phyloP scores from a whole-genome alignment of 2,329 filamentous ascomycete genomes.

The Talaromyces marneffei region DNA sequence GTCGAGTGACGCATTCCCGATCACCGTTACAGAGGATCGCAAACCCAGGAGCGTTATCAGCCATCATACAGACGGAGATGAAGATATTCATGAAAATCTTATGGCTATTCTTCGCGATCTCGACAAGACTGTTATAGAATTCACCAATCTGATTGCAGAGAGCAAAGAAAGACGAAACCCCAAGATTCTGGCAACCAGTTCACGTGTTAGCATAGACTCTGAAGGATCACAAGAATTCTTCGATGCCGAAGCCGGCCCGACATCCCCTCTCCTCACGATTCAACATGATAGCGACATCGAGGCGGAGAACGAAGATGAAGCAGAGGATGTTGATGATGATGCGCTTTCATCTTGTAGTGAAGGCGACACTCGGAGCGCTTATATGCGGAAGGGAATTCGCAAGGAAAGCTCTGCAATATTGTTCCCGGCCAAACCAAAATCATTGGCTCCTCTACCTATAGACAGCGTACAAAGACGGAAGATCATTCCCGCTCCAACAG shows the following conservation, averaged over 20 bases:
- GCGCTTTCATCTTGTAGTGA: slow-evolving; percentile 62
- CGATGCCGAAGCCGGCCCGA: slow-evolving; percentile 66
- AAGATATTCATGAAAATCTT: slow-evolving; percentile 72
- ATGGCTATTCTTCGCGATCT: slow-evolving; percentile 77
- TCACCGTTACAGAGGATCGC: slow-evolving; percentile 21
- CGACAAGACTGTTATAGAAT: slow-evolving; percentile 76
- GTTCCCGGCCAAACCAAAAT: slow-evolving; percentile 71
- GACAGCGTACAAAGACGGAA: slow-evolving; percentile 60
- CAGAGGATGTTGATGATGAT: slow-evolving; percentile 45
- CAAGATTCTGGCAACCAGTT: slow-evolving; percentile 48
- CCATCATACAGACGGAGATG: slow-evolving; percentile 48
- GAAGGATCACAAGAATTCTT: slow-evolving; percentile 85
- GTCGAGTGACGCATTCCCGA: slow-evolving; percentile 24
- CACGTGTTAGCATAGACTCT: slow-evolving; percentile 71
- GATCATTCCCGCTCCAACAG: slow-evolving; percentile 66
- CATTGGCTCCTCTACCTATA: slow-evolving; percentile 70
- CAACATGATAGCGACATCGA: slow-evolving; percentile 66
- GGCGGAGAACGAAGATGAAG: slow-evolving; percentile 53
- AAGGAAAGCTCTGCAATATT: slow-evolving; percentile 44
- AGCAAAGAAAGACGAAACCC: slow-evolving; percentile 70
- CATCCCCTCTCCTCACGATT: slow-evolving; percentile 68
- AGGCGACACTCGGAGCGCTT: slow-evolving; percentile 43
- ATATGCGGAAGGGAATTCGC: slow-evolving; percentile 29
- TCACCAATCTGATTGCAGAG: slow-evolving; percentile 67
- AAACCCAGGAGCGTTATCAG: slow-evolving; percentile 30